These are phyloP conservation scores for Pyricularia grisea DNA, from an alignment of 2,329 filamentous ascomycete genomes.

Conservation along the genomic window DNA sequence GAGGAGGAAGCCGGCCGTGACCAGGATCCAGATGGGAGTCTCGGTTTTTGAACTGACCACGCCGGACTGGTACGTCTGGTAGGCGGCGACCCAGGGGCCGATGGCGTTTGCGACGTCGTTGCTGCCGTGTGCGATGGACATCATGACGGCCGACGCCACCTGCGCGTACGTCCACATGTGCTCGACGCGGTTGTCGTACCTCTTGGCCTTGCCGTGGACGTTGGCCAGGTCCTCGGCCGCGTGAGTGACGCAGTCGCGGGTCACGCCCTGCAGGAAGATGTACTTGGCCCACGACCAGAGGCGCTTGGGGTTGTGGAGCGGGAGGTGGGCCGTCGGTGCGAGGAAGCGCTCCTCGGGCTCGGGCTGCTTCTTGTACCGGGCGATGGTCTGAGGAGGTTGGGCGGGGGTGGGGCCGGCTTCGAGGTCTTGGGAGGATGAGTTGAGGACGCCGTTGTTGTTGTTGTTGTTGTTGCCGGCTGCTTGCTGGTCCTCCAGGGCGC, in stretches of 20 bases:
- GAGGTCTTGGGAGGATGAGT: not conserved
- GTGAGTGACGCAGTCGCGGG: slow-evolving; percentile 3
- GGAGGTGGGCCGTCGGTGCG: not conserved
- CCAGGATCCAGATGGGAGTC: slow-evolving; percentile 28
- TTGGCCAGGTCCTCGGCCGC: not conserved
- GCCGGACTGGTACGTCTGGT: slow-evolving; percentile 23
- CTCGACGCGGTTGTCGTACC: slow-evolving; percentile 35
- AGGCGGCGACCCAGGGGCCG: slow-evolving; percentile 27
- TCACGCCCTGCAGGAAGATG: slow-evolving; percentile 3
- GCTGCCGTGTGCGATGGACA: slow-evolving; percentile 30
- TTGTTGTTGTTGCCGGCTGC: too few relatives aligned
- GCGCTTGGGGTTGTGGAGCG: not conserved
- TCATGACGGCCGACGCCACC: slow-evolving; percentile 26
- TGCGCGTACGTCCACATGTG: slow-evolving; percentile 36
- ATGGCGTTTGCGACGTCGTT: slow-evolving; percentile 33
- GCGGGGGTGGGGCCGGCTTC: not conserved
- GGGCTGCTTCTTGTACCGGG: not conserved
- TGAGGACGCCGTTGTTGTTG: not conserved
- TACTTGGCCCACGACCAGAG: slow-evolving; percentile 3
- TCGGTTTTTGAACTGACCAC: slow-evolving; percentile 17
- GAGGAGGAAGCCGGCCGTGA: slow-evolving; percentile 25
- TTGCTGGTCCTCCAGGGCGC: not conserved
- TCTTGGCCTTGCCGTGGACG: slow-evolving; percentile 21
- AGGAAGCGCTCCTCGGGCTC: slow-evolving; percentile 2
- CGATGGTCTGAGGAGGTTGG: not conserved